Base-by-base conservation (phyloP, 1,139 yeast genomes). In the Suhomyces bokatorum region DNA sequence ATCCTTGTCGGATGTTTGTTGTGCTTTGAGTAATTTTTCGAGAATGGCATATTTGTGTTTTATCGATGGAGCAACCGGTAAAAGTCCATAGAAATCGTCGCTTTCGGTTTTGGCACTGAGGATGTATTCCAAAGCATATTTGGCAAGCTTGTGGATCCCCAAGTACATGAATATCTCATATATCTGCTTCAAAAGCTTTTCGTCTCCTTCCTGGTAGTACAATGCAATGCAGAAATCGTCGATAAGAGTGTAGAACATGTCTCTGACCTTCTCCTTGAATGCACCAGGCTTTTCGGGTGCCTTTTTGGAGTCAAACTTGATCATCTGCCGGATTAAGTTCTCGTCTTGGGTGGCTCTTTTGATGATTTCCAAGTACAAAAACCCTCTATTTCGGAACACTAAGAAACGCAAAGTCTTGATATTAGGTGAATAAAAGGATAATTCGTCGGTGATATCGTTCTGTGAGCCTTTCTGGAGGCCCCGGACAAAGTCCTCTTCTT, bases 381-480 rank as follows among this genome's bases (percentile, higher is more conserved):
- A 75, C 0, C 96, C 97, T 47, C 96, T 70, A 59, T 93, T 93
- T 52, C 96, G 76, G 60, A 83, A 83, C 0, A 87, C 86, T 54
- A 91, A 70, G 59, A 87, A 90, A 43, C 96, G 75, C 37, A 93
- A 70, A 8, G 83, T 76, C 54, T 84, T 83, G 27, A 89, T 77
- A 9, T 85, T 81, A 1, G 95, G 95, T 0, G 95, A 83, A 11
- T 80, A 54, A 40, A 67, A 68, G 5, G 68, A 60, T 24, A 76
- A 53, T 27, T 78, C 83, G 61, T 81, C 78, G 4, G 62, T 56
- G 1, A 60, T 53, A 6, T 58, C 51, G 42, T 63, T 65, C 37
- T 58, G 55, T 4, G 63, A 53, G 0, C 77, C 78, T 49, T 69
- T 70, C 46, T 74, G 78, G 8, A 73, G 47, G 0, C 78, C 78